Evolutionary conservation across 352 stramenopile species (phyloP), one percentile per base, ranked within the genome.

Genomic region (Thalassiosira pacifica): DNA sequence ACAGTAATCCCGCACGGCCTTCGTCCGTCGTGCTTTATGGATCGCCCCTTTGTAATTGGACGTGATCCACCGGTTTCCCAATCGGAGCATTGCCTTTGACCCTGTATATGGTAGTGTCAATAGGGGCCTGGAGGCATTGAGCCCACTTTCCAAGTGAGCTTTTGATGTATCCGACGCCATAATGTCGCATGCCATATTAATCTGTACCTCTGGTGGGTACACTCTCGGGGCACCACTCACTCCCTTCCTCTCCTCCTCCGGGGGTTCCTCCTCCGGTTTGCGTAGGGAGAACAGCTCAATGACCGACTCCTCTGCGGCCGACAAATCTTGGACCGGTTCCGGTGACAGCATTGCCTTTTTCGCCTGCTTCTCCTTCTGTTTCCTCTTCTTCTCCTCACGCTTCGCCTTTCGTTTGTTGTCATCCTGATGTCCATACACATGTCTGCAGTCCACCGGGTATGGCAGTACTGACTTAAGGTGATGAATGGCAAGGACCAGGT

Each of bases 91-190:
- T 0, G 75, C 75, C 32, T 34, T 52, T 16, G 63, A 68, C 0
- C 75, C 75, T 29, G 1, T 0, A 19, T 69, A 76, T 70, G 75
- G 75, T 26, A 37, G 64, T 42, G 57, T 16, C 0, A 61, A 22
- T 4, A 68, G n/a, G 6, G 37, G 37, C 37, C 13, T 6, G 37
- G 37, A 13, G 37, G 37, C 6, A 13, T 6, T 48, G 37, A 19
- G 6, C 2, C 24, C 19, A 6, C 2, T 6, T 2, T 64, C 24
- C 18, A 34, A 18, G 4, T 6, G 6, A 6, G 13, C 37, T 16
- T 13, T 16, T 6, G 37, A 16, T 48, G 37, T 48, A 16, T 13
- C 37, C 6, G 37, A 48, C 6, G 37, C 6, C 6, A 48, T 6
- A 48, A 48, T 48, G 13, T 48, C 13, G 13, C 37, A 16, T 48